phyloP scores from a whole-genome alignment of 306 rosid species.

The Cercis canadensis region DNA sequence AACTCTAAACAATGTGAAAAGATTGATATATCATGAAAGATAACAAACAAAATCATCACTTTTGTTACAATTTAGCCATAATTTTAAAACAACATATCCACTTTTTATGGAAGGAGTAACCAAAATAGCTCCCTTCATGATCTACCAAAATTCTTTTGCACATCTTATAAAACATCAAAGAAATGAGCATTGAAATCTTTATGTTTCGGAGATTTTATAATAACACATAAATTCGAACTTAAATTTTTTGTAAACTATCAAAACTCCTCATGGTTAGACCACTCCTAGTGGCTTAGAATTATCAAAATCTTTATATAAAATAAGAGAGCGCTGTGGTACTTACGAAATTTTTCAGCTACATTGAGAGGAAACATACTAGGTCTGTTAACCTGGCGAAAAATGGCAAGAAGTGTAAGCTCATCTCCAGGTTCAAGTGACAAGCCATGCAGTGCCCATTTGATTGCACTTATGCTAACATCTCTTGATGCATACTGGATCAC shows the following conservation, averaged over 20 bases:
- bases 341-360: conserved; percentile 44
- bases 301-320: conserved; percentile 8
- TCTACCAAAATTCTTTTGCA: not conserved
- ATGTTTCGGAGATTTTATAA: not conserved
- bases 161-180: not conserved
- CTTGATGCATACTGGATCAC: conserved; percentile 66
- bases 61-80: not conserved
- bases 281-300: not conserved
- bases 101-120: not conserved
- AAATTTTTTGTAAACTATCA: no score
- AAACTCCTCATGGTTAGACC: no score
- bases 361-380: conserved; percentile 58
- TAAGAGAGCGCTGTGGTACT: conserved; percentile 10
- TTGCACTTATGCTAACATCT: conserved; percentile 49
- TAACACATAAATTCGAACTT: no score
- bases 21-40: not conserved
- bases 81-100: no score
- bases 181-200: no score
- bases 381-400: conserved; percentile 60
- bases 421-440: conserved; percentile 62
- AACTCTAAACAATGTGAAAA: no score
- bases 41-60: not conserved
- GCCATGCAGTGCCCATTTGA: conserved; percentile 50
- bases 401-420: conserved; percentile 58
- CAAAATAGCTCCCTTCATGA: not conserved